Percentiles rank a stretch among this genome's conserved stretches.
Evolutionary conservation across 176 grass and related monocot species (phyloP).

Genomic region (Chrysopogon serrulatus): DNA sequence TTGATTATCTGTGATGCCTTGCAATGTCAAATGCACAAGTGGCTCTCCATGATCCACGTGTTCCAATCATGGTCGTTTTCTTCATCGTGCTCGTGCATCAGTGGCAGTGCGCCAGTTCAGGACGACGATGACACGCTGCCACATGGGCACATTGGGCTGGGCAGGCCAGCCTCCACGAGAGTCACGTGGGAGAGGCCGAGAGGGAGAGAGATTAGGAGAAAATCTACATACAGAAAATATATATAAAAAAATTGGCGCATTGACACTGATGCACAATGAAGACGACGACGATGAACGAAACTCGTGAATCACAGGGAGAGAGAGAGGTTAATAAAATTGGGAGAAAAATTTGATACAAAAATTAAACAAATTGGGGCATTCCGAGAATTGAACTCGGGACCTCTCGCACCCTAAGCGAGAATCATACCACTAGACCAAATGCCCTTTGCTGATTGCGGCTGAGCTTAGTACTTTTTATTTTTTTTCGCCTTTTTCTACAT

Average conservation of each 20-base stretch:
- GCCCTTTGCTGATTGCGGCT: constrained; percentile 40
- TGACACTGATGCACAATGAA: too few relatives aligned
- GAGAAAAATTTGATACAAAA: too few relatives aligned
- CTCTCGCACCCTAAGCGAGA: constrained; percentile 98
- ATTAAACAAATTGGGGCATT: constrained; percentile 33
- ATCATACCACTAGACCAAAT: constrained; percentile 99
- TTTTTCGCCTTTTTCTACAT: too few relatives aligned
- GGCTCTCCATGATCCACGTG: constrained; percentile 26
- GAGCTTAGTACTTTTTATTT: too few relatives aligned
- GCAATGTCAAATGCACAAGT: not conserved
- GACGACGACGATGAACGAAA: too few relatives aligned
- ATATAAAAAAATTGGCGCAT: too few relatives aligned
- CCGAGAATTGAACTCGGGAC: constrained; percentile 98
- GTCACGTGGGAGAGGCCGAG: not conserved
- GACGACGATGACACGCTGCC: not conserved
- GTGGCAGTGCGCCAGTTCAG: not conserved
- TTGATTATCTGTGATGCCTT: not conserved
- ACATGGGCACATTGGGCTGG: not conserved
- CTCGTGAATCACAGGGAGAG: too few relatives aligned
- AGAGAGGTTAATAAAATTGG: too few relatives aligned
- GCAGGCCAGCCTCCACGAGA: not conserved
- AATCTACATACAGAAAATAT: too few relatives aligned
- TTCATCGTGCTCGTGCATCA: not conserved
- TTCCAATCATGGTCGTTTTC: not conserved
- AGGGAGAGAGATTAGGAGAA: too few relatives aligned